Conservation (phyloP, 2,329 filamentous ascomycete species). For the Diaporthe velutina region DNA sequence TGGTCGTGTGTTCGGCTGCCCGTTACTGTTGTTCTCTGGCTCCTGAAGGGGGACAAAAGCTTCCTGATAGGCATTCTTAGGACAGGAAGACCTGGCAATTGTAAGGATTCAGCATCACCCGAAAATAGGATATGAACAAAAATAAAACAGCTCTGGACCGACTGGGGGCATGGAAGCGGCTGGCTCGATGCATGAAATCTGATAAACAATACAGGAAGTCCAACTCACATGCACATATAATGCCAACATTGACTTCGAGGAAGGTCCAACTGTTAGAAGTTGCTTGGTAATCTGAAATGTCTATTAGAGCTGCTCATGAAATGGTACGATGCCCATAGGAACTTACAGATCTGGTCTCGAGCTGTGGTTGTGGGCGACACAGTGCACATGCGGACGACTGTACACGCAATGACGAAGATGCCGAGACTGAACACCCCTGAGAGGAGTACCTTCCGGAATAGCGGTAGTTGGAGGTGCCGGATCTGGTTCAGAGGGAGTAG, state of each 20-base stretch:
- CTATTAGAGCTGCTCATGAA: not conserved
- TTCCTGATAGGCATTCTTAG: not conserved
- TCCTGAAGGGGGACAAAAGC: not conserved
- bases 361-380: constrained; percentile 6
- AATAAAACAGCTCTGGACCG: too few relatives aligned
- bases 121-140: too few relatives aligned
- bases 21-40: not conserved
- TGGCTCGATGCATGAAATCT: too few relatives aligned
- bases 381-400: not conserved
- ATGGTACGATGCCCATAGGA: fast-evolving
- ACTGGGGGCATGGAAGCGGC: too few relatives aligned
- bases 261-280: constrained; percentile 42
- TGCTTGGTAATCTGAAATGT: constrained; percentile 39
- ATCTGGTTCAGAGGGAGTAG: constrained; percentile 40
- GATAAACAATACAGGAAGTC: too few relatives aligned
- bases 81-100: not conserved
- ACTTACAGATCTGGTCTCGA: constrained; percentile 18
- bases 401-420: constrained; percentile 8
- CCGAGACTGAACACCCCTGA: constrained; percentile 14
- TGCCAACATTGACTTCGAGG: constrained; percentile 39
- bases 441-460: constrained; percentile 1
- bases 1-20: constrained; percentile 5
- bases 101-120: not conserved
- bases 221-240: constrained; percentile 41
- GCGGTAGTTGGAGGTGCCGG: constrained; percentile 37